These are phyloP conservation scores for Rosellinia necatrix DNA, from an alignment of 2,329 filamentous ascomycete species.

Conservation along the genomic window DNA sequence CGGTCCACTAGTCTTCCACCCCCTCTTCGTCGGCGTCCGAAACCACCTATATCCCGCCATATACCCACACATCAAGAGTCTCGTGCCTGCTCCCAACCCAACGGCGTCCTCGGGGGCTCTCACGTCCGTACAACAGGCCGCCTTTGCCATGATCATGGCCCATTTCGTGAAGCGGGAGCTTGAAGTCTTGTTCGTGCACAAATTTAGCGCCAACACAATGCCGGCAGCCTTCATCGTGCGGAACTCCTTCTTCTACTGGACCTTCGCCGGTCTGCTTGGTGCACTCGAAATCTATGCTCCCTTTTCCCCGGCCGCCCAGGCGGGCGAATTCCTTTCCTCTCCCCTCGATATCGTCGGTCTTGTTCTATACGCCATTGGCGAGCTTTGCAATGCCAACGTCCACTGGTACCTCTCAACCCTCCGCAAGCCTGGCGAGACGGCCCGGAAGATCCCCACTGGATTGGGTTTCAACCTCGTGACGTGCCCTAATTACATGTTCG, in stretches of 20 bases:
- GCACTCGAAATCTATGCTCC: conserved; percentile 87
- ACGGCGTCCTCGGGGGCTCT: conserved; percentile 48
- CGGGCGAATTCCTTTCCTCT: conserved; percentile 42
- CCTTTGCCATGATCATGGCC: conserved; percentile 72
- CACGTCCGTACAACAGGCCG: conserved; percentile 71
- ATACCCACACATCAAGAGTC: conserved; percentile 49
- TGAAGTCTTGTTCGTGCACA: conserved; percentile 93
- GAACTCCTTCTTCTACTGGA: conserved; percentile 95
- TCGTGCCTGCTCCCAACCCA: conserved; percentile 46
- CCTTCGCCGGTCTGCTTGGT: conserved; percentile 77
- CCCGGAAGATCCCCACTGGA: conserved; percentile 85
- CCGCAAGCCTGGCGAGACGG: conserved; percentile 77
- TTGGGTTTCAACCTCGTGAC: conserved; percentile 87
- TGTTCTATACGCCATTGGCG: conserved; percentile 74
- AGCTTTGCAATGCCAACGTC: conserved; percentile 78
- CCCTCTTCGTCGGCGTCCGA: conserved; percentile 71
- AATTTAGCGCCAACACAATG: conserved; percentile 95
- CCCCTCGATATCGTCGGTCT: conserved; percentile 69
- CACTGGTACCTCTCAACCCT: conserved; percentile 80
- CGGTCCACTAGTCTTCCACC: conserved; percentile 87
- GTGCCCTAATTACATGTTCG: conserved; percentile 97
- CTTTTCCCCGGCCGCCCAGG: conserved; percentile 66
- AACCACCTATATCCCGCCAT: conserved; percentile 69
- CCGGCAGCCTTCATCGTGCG: conserved; percentile 88
- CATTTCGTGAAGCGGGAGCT: conserved; percentile 96